Evolutionary conservation across 306 rosid species (phyloP).

Genomic region (Cicer judaicum): DNA sequence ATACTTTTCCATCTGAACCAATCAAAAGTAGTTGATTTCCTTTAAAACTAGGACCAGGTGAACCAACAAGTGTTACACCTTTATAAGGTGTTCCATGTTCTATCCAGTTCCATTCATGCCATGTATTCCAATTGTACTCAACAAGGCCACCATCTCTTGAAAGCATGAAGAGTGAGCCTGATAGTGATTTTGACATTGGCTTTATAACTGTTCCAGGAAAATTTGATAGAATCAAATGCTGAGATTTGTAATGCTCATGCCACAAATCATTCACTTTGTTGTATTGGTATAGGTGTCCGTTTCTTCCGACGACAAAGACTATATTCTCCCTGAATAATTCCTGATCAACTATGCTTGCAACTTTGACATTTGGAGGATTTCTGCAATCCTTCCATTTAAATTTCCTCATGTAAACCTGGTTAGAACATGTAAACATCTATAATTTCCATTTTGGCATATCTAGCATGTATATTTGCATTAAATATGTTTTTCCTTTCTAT

Average conservation of each 20-base stretch:
- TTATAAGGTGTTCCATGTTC: conserved; percentile 90
- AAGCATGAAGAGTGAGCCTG: conserved; percentile 87
- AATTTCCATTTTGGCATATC: background rate
- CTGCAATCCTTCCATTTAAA: conserved; percentile 89
- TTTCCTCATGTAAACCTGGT: conserved; percentile 83
- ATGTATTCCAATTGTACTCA: conserved; percentile 79
- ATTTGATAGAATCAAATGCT: conserved; percentile 77
- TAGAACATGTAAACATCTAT: conserved; percentile 38
- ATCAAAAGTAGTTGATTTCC: conserved; percentile 74
- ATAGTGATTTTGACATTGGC: conserved; percentile 58
- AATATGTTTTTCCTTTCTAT: background rate
- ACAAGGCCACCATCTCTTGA: conserved; percentile 86
- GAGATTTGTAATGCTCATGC: conserved; percentile 95
- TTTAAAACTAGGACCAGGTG: conserved; percentile 84
- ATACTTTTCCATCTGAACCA: conserved; percentile 90
- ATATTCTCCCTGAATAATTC: conserved; percentile 81
- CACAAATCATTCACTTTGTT: conserved; percentile 85
- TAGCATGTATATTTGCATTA: background rate
- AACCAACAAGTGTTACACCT: conserved; percentile 66
- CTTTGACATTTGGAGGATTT: conserved; percentile 66
- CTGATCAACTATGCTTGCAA: conserved; percentile 77
- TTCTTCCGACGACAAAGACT: conserved; percentile 77
- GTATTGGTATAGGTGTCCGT: conserved; percentile 86
- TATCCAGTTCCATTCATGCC: conserved; percentile 90
- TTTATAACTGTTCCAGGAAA: conserved; percentile 78